These are phyloP conservation scores for Massarina eburnea DNA, from an alignment of 2,329 filamentous ascomycete genomes.

Conservation along the genomic window DNA sequence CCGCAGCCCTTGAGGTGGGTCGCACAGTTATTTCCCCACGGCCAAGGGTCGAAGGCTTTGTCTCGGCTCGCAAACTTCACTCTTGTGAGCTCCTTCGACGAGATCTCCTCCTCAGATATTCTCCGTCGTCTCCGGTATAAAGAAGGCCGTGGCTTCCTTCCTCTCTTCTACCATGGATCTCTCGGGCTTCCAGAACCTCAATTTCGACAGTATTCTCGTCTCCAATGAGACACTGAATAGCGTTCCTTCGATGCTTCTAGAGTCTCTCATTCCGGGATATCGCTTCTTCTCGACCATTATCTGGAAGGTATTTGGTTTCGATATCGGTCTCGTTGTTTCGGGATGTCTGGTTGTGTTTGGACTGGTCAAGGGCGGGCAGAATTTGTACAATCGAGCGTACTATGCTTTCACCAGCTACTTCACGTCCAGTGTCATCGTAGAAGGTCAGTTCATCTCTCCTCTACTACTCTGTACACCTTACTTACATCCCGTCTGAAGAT, in stretches of 20 bases:
- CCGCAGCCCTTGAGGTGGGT: too few relatives aligned
- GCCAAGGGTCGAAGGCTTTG: too few relatives aligned
- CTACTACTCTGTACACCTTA: conserved; percentile 31
- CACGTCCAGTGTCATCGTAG: conserved; percentile 28
- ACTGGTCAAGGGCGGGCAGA: conserved; percentile 40
- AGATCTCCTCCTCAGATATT: too few relatives aligned
- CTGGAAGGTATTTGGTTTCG: conserved; percentile 47
- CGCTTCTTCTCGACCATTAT: conserved; percentile 50
- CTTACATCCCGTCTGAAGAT: conserved; percentile 48
- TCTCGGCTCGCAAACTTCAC: too few relatives aligned
- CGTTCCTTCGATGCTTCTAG: conserved; percentile 51
- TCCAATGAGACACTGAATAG: conserved; percentile 29
- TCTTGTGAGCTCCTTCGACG: too few relatives aligned
- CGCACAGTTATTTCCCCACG: too few relatives aligned
- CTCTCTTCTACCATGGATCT: conserved; percentile 22
- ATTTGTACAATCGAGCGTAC: conserved; percentile 36
- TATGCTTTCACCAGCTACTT: conserved; percentile 37
- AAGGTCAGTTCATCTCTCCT: background rate
- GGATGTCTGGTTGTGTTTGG: conserved; percentile 47
- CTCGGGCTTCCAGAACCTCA: conserved; percentile 18
- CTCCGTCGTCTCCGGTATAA: too few relatives aligned
- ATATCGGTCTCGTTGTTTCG: conserved; percentile 52
- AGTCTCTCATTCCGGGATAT: conserved; percentile 55
- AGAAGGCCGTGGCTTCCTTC: background rate
- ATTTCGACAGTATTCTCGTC: conserved; percentile 12